Evolutionary conservation across 106 monocot species (phyloP), one percentile per base, ranked within the genome.

Genomic region (Gastrodia elata): DNA sequence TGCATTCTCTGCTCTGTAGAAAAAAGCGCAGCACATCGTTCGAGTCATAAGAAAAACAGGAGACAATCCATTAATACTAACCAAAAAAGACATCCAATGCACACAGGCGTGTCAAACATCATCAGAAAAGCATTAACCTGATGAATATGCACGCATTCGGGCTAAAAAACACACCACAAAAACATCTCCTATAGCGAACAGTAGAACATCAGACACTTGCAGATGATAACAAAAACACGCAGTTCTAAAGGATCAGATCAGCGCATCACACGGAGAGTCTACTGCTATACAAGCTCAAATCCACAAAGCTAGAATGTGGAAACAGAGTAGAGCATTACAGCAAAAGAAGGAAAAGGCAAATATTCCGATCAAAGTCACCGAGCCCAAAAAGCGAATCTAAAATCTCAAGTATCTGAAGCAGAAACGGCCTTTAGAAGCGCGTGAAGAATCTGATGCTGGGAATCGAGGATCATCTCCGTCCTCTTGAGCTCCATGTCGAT

Each of bases 401-500:
- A 38, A 22, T 2, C 32, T 68, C 39, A 68, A 68, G 5, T 68
- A n/a, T 68, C 38, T 13, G 68, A 22, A 40, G 69, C 74, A 9
- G 32, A 24, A 14, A 80, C 3, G 18, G 80, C 83, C 64, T 75
- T 69, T 33, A 87, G 38, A 65, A 96, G 82, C 18, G 81, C 65
- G 22, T 93, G 88, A 4, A 97, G 83, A 37, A 97, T 75, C 58
- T 74, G 71, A 26, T 81, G 76, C 78, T 97, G 92, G 0, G 84
- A 43, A 39, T 98, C 97, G 10, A 98, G 80, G 1, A 98, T 75
- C 83, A 91, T 86, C 83, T 93, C 82, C 5, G 90, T 93, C 28
- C 93, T 77, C 74, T 88, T 91, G 39, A 93, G 76, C 85, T 98
- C 88, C 86, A 84, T 87, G 44, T 98, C 93, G 93, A 93, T 93